Evolutionary conservation across 371 early-diverging fungal species (phyloP), one percentile per base, ranked within the genome.

Genomic region (Mucor lusitanicus): DNA sequence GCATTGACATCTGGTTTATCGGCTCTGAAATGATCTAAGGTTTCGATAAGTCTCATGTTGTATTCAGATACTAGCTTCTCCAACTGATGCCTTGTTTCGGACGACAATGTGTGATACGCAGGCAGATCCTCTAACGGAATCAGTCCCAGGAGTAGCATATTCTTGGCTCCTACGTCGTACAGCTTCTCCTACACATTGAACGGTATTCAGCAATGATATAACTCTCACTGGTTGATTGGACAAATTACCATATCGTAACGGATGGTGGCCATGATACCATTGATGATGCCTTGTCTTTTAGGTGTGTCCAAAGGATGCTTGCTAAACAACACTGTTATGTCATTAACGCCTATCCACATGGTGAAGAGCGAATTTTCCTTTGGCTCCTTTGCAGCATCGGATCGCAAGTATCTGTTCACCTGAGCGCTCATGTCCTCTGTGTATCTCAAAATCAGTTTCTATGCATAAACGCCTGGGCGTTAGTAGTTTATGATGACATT

Each of bases 301-400:
- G 21, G 40, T 13, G 19, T 27, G 17, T 46, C 30, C 0, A 23
- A 9, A 12, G 23, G 27, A 13, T 62, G 17, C 17, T 30, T 11
- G 40, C 25, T 32, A 42, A 66, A 63, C 19, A 70, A 15, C 11
- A 58, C 67, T 44, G 42, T 39, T 8, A 70, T 66, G 19, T 70
- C 71, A 50, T 70, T 70, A 3, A 65, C 63, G 23, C 71, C 71
- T 25, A 53, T 64, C 71, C 71, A 70, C 9, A 66, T 1, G 25
- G 58, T 53, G 28, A 61, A 66, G 11, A 66, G 11, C 0, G 62
- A 30, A 3, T 53, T 32, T 9, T 40, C 39, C 3, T 53, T 48
- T 13, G 50, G n/a, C 9, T 33, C 33, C 17, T 7, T 27, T 6
- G 53, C 19, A 15, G 27, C 53, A 25, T 13, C 27, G 4, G 53